Evolutionary conservation across 768 basidiomycete species (phyloP).

Genomic region (Leccinum arenicola): DNA sequence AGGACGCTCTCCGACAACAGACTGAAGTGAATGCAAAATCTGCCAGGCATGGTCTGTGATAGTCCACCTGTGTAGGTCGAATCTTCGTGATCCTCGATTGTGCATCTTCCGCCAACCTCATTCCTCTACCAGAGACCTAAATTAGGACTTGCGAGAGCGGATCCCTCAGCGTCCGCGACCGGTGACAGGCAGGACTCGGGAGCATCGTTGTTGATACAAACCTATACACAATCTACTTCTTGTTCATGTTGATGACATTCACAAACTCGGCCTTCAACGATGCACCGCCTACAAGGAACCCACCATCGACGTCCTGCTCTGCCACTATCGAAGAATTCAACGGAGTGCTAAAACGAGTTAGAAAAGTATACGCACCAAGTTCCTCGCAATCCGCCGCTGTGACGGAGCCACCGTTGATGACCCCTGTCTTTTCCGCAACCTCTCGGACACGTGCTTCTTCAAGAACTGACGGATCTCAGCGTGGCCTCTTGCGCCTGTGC

Average conservation of each 20-base stretch:
- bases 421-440: slow-evolving; percentile 73
- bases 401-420: slow-evolving; percentile 97
- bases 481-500: slow-evolving; percentile 92
- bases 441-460: slow-evolving; percentile 55
- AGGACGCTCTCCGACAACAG: slow-evolving; percentile 62
- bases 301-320: slow-evolving; percentile 79
- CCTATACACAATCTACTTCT: slow-evolving; percentile 11
- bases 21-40: slow-evolving; percentile 65
- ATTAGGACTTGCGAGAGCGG: slow-evolving; percentile 38
- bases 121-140: slow-evolving; percentile 67
- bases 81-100: slow-evolving; percentile 44
- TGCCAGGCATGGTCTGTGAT: slow-evolving; percentile 22
- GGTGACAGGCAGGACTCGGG: neutral
- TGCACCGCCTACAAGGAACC: slow-evolving; percentile 97
- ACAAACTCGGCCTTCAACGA: slow-evolving; percentile 98
- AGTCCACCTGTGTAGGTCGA: neutral
- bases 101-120: slow-evolving; percentile 56
- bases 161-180: neutral
- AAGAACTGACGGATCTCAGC: slow-evolving; percentile 78
- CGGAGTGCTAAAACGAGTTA: neutral
- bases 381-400: slow-evolving; percentile 85
- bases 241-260: slow-evolving; percentile 79
- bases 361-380: slow-evolving; percentile 55
- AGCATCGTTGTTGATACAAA: slow-evolving; percentile 28
- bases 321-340: slow-evolving; percentile 42